Evolutionary conservation across 306 rosid species (phyloP), one percentile per base, ranked within the genome.

Genomic region (Rubus idaeus): DNA sequence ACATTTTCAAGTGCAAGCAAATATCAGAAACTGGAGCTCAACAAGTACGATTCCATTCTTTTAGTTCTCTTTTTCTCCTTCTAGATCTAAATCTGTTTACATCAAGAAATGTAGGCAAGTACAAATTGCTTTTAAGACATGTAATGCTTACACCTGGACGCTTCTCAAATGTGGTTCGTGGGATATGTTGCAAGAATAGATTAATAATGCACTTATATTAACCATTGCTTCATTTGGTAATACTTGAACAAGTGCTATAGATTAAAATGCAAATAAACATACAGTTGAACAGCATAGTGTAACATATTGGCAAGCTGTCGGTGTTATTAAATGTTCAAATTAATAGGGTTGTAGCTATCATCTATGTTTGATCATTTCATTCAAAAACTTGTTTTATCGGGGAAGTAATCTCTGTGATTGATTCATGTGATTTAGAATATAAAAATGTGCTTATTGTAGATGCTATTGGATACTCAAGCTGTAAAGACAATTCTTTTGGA

Each of bases 1-100:
- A 92, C 82, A 95, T 95, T 77, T 95, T 95, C 84, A 95, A 89
- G 83, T 95, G 99, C 94, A 95, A 92, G 92, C 99, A 95, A 49
- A 92, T 95, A 90, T 95, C 99, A 77, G 99, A 95, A 93, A 95
- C 99, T 62, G 99, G 99, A 79, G 97, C 99, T 26, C 97, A 95
- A 85, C 99, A 95, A 87, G 99, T 95, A 88, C 47, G 57, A 51
- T 49, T 6, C 45, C 74, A 5, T 30, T 74, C 50, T 77, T 68
- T 77, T 17, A 39, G 50, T 72, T 80, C 18, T 56, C 57, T 30
- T 30, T 77, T 74, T 55, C 39, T 55, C 42, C 45, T 6, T 26
- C 26, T 53, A 68, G 46, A 77, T 35, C 68, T 21, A 23, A 42
- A 8, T 13, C 23, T 42, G 40, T 73, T 57, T 41, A 4, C 4